A percentile compares a stretch with the other conserved stretches of the same genome.
These are phyloP conservation scores for Linanthus parryae DNA, from an alignment of 148 eudicot species.

Conservation along the genomic window DNA sequence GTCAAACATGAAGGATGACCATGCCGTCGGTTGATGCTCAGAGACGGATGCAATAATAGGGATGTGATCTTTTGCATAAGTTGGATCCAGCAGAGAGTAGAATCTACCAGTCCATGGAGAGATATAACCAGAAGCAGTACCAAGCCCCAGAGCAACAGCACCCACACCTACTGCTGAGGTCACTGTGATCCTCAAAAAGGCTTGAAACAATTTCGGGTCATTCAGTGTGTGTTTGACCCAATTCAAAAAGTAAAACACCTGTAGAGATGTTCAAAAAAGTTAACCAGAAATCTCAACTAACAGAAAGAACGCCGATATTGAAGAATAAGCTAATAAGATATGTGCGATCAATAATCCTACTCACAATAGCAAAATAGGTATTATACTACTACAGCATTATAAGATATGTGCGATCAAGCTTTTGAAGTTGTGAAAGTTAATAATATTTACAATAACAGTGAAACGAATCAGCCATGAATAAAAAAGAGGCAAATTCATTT, in stretches of 20 bases:
- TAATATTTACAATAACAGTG: no score
- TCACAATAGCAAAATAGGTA: no score
- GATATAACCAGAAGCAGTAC: constrained; percentile 93
- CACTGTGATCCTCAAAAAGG: constrained; percentile 84
- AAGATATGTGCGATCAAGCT: no score
- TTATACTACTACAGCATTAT: no score
- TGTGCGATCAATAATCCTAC: no score
- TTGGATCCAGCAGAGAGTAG: constrained; percentile 96
- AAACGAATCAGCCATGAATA: no score
- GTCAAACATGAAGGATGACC: constrained; percentile 99
- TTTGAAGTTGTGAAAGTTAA: no score
- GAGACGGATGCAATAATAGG: constrained; percentile 98
- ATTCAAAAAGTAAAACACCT: constrained; percentile 92
- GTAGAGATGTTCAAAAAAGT: constrained; percentile 16
- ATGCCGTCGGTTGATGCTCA: constrained; percentile 98
- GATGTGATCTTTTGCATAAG: constrained; percentile 96
- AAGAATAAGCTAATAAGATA: no score
- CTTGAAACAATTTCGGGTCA: constrained; percentile 74
- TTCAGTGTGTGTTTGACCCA: constrained; percentile 87
- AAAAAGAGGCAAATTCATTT: no score
- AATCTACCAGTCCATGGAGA: constrained; percentile 99
- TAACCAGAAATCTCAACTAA: no score
- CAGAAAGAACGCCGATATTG: no score
- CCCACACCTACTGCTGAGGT: constrained; percentile 68
- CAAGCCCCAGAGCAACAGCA: constrained; percentile 82